phyloP scores from a whole-genome alignment of 805 yeast genomes.

The Saccharomyces jurei region DNA sequence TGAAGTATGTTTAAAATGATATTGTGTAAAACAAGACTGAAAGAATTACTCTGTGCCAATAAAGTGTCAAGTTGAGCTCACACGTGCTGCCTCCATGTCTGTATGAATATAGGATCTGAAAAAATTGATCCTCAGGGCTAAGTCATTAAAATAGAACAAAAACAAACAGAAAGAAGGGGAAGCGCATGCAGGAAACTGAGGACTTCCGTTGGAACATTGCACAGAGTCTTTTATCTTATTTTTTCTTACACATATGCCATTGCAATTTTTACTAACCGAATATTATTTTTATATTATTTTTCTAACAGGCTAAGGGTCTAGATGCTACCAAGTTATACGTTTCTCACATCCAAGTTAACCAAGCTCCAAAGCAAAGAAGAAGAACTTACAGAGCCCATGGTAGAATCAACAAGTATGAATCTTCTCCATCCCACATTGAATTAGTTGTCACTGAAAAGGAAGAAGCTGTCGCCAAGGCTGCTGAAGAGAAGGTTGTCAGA shows the following conservation, averaged over 20 bases:
- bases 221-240: background rate
- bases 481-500: slow-evolving; percentile 59
- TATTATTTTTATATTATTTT: background rate
- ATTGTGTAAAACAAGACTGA: background rate
- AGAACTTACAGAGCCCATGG: slow-evolving; percentile 99
- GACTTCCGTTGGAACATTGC: background rate
- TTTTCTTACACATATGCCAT: background rate
- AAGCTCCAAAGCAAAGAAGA: slow-evolving; percentile 99
- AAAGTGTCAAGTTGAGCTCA: background rate
- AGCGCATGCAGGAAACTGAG: background rate
- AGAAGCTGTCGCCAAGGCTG: slow-evolving; percentile 89
- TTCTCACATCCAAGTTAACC: slow-evolving; percentile 99
- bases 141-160: background rate
- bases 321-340: slow-evolving; percentile 89
- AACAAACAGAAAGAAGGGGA: background rate
- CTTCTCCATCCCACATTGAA: slow-evolving; percentile 98
- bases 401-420: slow-evolving; percentile 99
- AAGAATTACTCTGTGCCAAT: background rate
- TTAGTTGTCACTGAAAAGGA: slow-evolving; percentile 90
- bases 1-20: slow-evolving; percentile 43
- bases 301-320: slow-evolving; percentile 77
- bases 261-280: background rate
- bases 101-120: background rate
- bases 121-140: background rate
- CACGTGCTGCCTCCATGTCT: background rate